A percentile compares a stretch with the other conserved stretches of the same genome.
Evolutionary conservation across 2,329 filamentous ascomycete species (phyloP).

Genomic region (Ophiosphaerella korrae): DNA sequence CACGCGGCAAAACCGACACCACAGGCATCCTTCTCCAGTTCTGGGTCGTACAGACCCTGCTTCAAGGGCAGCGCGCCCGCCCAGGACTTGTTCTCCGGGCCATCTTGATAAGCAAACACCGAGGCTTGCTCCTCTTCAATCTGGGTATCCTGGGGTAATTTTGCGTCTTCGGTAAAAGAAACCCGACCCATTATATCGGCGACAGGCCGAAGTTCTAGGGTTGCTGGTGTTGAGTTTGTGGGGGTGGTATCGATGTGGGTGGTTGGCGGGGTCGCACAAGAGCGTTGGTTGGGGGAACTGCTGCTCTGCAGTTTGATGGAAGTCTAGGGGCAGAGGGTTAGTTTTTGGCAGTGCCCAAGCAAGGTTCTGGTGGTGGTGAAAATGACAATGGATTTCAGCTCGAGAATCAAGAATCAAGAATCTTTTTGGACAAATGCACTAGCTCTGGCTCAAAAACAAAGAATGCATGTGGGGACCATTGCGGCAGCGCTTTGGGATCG

Average conservation of each 20-base stretch:
- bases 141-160: constrained; percentile 51
- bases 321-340: constrained; percentile 19
- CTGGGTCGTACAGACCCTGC: constrained; percentile 97
- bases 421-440: constrained; percentile 13
- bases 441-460: constrained; percentile 25
- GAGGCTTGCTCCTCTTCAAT: constrained; percentile 65
- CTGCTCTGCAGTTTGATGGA: constrained; percentile 26
- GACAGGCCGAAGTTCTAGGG: constrained; percentile 51
- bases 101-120: constrained; percentile 82
- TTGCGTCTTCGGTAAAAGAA: constrained; percentile 58
- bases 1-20: constrained; percentile 99
- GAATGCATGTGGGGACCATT: constrained; percentile 13
- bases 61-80: constrained; percentile 94
- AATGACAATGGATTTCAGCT: not conserved
- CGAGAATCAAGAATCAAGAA: constrained; percentile 5
- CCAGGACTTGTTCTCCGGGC: constrained; percentile 85
- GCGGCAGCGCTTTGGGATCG: constrained; percentile 7
- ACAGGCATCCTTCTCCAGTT: constrained; percentile 97
- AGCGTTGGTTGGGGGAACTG: constrained; percentile 27
- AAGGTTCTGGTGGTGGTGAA: not conserved
- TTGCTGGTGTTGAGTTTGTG: constrained; percentile 28
- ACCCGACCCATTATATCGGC: constrained; percentile 62
- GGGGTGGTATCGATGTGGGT: constrained; percentile 23
- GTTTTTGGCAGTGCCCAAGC: constrained; percentile 6
- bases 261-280: constrained; percentile 29